Percentiles rank a stretch among this genome's conserved stretches.
Evolutionary conservation across 192 early-diverging fungal genomes (phyloP).

Genomic region (Mortierella hygrophila): DNA sequence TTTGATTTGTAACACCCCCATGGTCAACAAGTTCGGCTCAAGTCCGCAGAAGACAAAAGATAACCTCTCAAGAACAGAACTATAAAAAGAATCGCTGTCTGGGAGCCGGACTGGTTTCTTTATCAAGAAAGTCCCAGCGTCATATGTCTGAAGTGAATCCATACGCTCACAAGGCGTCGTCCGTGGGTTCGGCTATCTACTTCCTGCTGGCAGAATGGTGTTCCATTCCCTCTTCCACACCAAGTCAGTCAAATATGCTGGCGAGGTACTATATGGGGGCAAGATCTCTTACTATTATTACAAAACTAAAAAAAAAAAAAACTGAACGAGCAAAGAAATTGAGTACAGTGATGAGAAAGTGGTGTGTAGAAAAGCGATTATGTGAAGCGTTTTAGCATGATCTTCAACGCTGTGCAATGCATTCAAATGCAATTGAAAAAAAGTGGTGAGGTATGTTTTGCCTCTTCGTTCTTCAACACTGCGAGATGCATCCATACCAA

Average conservation of each 20-base stretch:
- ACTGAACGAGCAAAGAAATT: background rate
- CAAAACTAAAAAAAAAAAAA: background rate
- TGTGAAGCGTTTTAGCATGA: no score
- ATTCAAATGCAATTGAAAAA: background rate
- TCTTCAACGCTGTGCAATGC: background rate
- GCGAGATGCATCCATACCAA: no score
- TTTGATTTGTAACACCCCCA: background rate
- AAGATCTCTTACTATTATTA: background rate
- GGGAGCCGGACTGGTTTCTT: background rate
- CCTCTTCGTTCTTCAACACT: no score
- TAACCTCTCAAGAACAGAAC: background rate
- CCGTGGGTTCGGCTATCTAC: background rate
- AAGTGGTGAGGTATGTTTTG: no score
- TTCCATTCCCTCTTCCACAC: slow-evolving; percentile 3
- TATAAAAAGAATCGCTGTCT: background rate
- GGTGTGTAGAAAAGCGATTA: background rate
- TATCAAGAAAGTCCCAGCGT: background rate
- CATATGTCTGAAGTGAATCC: background rate
- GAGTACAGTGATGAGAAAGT: background rate
- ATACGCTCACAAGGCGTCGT: background rate
- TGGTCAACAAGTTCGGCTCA: background rate
- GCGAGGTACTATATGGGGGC: background rate
- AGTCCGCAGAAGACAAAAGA: no score
- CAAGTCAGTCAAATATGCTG: background rate
- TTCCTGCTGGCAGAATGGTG: background rate